phyloP scores from a whole-genome alignment of 2,329 filamentous ascomycete genomes.

The Acarospora socialis region DNA sequence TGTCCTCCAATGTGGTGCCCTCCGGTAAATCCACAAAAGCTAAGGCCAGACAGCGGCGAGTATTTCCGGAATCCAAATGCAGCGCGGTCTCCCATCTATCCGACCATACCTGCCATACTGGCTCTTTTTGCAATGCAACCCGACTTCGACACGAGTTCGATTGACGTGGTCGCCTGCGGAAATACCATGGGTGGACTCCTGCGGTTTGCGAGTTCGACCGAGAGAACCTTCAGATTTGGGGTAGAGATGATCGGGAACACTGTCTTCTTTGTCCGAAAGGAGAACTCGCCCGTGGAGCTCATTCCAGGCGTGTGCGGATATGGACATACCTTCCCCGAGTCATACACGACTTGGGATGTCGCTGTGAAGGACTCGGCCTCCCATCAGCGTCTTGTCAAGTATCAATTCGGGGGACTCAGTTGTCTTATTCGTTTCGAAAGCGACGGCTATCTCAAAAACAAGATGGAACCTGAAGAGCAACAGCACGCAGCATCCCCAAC shows the following conservation, averaged over 20 bases:
- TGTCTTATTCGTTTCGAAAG: conserved; percentile 42
- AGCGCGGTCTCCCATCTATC: conserved; percentile 23
- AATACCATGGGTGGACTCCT: conserved; percentile 49
- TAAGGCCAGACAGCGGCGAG: conserved; percentile 30
- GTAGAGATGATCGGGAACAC: conserved; percentile 42
- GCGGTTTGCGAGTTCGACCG: conserved; percentile 7
- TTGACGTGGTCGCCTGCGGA: conserved; percentile 46
- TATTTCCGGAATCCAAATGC: conserved; percentile 32
- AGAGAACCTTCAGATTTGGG: conserved; percentile 40
- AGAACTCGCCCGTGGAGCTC: conserved; percentile 43
- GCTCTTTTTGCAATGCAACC: conserved; percentile 28
- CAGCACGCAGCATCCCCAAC: neutral
- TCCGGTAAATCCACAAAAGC: conserved; percentile 17
- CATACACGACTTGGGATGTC: conserved; percentile 48
- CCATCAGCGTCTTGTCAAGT: conserved; percentile 48
- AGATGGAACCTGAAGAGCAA: neutral
- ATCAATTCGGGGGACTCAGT: conserved; percentile 39
- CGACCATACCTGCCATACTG: conserved; percentile 31
- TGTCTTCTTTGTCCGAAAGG: conserved; percentile 49
- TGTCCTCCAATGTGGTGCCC: conserved; percentile 39
- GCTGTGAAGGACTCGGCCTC: conserved; percentile 41
- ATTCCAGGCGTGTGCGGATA: conserved; percentile 44
- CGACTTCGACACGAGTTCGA: conserved; percentile 18
- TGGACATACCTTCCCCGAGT: conserved; percentile 52
- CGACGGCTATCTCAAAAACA: conserved; percentile 39